phyloP scores from a whole-genome alignment of 768 basidiomycete genomes.

The Polyporus arcularius region DNA sequence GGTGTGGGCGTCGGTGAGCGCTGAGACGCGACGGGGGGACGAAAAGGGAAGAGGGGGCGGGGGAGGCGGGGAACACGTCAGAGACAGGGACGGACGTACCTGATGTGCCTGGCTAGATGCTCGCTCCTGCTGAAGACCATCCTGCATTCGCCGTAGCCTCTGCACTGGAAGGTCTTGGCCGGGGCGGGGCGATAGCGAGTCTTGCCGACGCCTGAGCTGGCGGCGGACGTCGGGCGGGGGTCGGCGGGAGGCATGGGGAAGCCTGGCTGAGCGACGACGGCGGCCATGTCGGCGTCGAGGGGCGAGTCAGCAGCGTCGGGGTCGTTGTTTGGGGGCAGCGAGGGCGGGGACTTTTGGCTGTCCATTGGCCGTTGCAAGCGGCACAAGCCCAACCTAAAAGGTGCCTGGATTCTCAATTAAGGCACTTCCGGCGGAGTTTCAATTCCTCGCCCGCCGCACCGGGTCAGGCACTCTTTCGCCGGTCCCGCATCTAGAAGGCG shows the following conservation, averaged over 20 bases:
- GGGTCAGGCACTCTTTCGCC: slow-evolving; percentile 24
- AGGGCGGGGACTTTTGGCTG: slow-evolving; percentile 22
- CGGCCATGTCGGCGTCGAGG: slow-evolving; percentile 27
- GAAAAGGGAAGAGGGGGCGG: slow-evolving; percentile 16
- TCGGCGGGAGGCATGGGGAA: slow-evolving; percentile 13
- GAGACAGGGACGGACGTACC: slow-evolving; percentile 54
- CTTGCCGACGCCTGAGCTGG: slow-evolving; percentile 32
- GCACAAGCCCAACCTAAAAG: slow-evolving; percentile 22
- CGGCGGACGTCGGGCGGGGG: slow-evolving; percentile 11
- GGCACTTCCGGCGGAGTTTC: slow-evolving; percentile 23
- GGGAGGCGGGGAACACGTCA: slow-evolving; percentile 13
- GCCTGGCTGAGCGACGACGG: slow-evolving; percentile 25
- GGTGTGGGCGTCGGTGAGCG: slow-evolving; percentile 26
- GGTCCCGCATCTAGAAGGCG: slow-evolving; percentile 20
- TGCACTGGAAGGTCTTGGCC: slow-evolving; percentile 94
- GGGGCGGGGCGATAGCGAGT: slow-evolving; percentile 79
- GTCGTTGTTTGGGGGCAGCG: not conserved
- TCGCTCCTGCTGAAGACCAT: slow-evolving; percentile 98
- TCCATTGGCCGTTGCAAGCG: slow-evolving; percentile 24
- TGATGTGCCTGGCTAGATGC: slow-evolving; percentile 92
- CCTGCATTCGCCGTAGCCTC: slow-evolving; percentile 91
- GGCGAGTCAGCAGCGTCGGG: not conserved
- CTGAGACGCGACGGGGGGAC: slow-evolving; percentile 9
- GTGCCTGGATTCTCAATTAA: slow-evolving; percentile 30
- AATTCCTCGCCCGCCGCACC: slow-evolving; percentile 5